Evolutionary conservation across 2,329 filamentous ascomycete genomes (phyloP), one percentile per base, ranked within the genome.

Genomic region (Cladophialophora immunda): DNA sequence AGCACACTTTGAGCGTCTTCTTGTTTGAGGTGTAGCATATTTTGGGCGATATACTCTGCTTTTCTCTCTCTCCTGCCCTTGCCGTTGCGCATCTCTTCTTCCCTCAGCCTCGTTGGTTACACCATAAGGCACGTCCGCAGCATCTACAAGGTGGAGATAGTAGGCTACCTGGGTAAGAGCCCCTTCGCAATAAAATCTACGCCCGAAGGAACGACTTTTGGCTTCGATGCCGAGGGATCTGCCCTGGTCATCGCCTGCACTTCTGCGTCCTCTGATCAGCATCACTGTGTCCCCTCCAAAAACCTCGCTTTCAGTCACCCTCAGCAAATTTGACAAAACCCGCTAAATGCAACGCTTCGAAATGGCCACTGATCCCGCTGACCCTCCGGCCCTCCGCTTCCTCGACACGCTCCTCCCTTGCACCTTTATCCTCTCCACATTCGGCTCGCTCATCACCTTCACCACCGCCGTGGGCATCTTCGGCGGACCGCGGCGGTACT

Each of bases 401-500:
- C 69, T 71, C 30, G 62, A 64, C 32, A 64, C 58, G 13, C 62
- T 71, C 38, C 61, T 71, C 22, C 69, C 69, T 13, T 58, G 61
- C 4, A 58, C 58, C n/a, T 69, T 67, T 58, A 30, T 71, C 27
- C 45, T 67, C 38, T 67, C 63, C 17, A 67, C 64, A 0, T 69
- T 71, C 47, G 69, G 67, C 17, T 64, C 60, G 15, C 63, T 71
- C 57, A 69, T 71, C 58, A 71, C 69, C 15, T 66, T 71, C 55
- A 64, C 68, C 4, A 62, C 62, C 8, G 47, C 69, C 2, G 50
- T 71, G 11, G 69, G 69, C 50, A 66, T 68, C 29, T 69, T 60
- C 55, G 69, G 69, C 2, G 54, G 61, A 3, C 61, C 69, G 15
- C 58, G 58, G 6, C 69, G 56, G 36, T 71, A 67, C 59, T 67